phyloP scores from a whole-genome alignment of 2,329 filamentous ascomycete species.

The Hypoxylon sp. region DNA sequence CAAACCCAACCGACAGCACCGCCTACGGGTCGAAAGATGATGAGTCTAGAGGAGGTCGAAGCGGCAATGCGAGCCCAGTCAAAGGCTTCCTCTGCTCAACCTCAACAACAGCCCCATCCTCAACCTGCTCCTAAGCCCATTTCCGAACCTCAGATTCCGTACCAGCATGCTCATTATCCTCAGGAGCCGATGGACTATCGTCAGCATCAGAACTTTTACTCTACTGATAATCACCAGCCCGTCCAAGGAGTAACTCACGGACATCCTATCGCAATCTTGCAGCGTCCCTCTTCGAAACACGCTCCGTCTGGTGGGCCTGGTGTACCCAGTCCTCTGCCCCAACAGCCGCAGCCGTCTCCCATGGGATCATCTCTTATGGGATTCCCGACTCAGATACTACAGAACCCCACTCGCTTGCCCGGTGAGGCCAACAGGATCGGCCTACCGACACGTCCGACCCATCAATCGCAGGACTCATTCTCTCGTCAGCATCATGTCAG shows the following conservation, averaged over 20 bases:
- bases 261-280: constrained; percentile 69
- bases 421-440: constrained; percentile 61
- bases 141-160: constrained; percentile 43
- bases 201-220: constrained; percentile 48
- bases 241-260: constrained; percentile 57
- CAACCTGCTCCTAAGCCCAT: constrained; percentile 46
- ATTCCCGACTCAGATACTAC: constrained; percentile 79
- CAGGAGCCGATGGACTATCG: constrained; percentile 51
- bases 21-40: constrained; percentile 77
- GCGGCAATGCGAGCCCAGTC: constrained; percentile 86
- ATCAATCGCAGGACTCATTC: constrained; percentile 69
- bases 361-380: constrained; percentile 63
- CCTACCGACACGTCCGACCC: constrained; percentile 53
- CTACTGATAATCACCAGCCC: constrained; percentile 49
- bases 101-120: constrained; percentile 54
- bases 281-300: constrained; percentile 65
- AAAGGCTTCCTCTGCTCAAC: constrained; percentile 59
- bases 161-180: constrained; percentile 50
- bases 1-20: constrained; percentile 45
- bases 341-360: constrained; percentile 57
- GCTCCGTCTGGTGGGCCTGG: constrained; percentile 55
- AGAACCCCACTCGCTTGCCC: constrained; percentile 79
- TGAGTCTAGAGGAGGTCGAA: constrained; percentile 98
- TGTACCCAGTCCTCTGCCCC: constrained; percentile 54
- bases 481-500: constrained; percentile 67